Evolutionary conservation across 305 asterid genomes (phyloP), one percentile per base, ranked within the genome.

Genomic region (Caryopteris hybrid): DNA sequence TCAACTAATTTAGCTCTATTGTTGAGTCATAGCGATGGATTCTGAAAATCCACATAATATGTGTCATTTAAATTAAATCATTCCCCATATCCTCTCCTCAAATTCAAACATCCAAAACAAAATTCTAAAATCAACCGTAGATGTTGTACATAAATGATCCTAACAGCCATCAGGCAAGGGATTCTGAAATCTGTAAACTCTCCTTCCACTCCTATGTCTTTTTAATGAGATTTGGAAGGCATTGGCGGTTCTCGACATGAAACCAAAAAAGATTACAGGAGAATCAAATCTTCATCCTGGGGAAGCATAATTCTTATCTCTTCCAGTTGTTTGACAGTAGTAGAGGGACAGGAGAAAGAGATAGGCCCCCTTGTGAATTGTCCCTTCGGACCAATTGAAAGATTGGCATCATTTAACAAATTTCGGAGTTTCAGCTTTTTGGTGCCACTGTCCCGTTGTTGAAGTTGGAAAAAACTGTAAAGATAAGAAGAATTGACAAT

Each of bases 91-190:
- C 8, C 42, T 36, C 48, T 64, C 22, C 62, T 52, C 9, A 39
- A 66, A 29, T 41, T 14, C 64, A 43, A 43, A 46, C 33, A 43
- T 29, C 41, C 27, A 36, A 51, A 21, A 48, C n/a, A 39, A 34
- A 31, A 18, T 53, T 3, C 42, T 53, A 41, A 29, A 41, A 71
- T 9, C 47, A 56, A 69, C 29, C 13, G 45, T 38, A 69, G 46
- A 39, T 27, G 61, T 71, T 54, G 22, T 27, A 46, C 46, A 12
- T 13, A 45, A 47, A 43, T 16, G 36, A 63, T 54, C 51, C 53
- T 31, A 48, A 48, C 65, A 56, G 23, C 64, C 43, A 65, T 64
- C 65, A 64, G 38, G 57, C 52, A 42, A 20, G 21, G 64, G 39
- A 52, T 22, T 64, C n/a, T 45, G 20, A 72, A 67, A 65, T 38